Percentiles rank a stretch among this genome's conserved stretches.
Evolutionary conservation across 768 basidiomycete species (phyloP).

Genomic region (Trametes cubensis): DNA sequence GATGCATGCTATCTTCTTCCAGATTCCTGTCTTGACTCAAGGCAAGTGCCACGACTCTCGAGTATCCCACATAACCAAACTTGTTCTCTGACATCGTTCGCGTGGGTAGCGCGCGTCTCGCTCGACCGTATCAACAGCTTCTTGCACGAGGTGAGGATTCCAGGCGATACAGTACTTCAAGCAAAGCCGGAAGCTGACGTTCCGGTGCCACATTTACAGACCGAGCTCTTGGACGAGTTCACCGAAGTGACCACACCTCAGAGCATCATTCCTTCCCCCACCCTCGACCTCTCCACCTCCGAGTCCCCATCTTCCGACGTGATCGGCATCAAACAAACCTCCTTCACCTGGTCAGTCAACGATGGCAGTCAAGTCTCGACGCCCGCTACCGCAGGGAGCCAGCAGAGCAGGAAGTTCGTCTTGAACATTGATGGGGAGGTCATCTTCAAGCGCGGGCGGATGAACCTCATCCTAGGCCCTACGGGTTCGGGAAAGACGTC

Average conservation of each 20-base stretch:
- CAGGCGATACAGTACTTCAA: too few species aligned
- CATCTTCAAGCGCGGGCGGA: constrained; percentile 49
- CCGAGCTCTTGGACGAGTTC: constrained; percentile 52
- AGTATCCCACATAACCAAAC: background rate
- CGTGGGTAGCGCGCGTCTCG: constrained; percentile 56
- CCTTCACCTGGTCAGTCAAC: constrained; percentile 56
- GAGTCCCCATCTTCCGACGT: constrained; percentile 17
- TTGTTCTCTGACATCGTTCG: constrained; percentile 43
- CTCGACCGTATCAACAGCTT: constrained; percentile 59
- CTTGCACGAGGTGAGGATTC: constrained; percentile 36
- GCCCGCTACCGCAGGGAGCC: constrained; percentile 28
- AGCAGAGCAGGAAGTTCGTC: constrained; percentile 43
- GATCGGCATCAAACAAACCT: constrained; percentile 56
- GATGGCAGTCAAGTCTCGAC: constrained; percentile 37
- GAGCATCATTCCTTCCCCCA: too few species aligned
- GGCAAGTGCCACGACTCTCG: background rate
- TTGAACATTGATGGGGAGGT: constrained; percentile 54
- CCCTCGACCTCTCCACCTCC: too few species aligned
- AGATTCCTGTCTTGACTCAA: constrained; percentile 34
- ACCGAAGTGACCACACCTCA: constrained; percentile 18
- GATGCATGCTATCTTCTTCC: constrained; percentile 39
- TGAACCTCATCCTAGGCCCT: constrained; percentile 61
- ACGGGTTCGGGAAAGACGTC: constrained; percentile 63
- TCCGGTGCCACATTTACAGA: constrained; percentile 29
- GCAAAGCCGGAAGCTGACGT: background rate